phyloP scores from a whole-genome alignment of 768 basidiomycete genomes.

The Hericium rajendrae region DNA sequence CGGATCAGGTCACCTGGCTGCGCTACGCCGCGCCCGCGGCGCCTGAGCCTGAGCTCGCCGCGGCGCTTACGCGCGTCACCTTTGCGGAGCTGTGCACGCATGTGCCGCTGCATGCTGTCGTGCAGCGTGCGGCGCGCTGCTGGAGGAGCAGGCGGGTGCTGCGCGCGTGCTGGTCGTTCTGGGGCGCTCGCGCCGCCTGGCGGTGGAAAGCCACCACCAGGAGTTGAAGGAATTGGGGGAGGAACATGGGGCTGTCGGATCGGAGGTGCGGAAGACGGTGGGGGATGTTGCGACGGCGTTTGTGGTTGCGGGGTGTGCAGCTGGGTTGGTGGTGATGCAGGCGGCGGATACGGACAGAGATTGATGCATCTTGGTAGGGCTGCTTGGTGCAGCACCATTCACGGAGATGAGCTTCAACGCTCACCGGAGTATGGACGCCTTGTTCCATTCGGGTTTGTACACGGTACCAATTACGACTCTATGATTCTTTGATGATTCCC shows the following conservation, averaged over 20 bases:
- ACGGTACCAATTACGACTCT: too few relatives aligned
- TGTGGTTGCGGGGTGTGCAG: conserved; percentile 48
- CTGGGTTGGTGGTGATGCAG: conserved; percentile 63
- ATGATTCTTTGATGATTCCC: too few relatives aligned
- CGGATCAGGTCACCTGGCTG: conserved; percentile 71
- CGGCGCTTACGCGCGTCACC: conserved; percentile 45
- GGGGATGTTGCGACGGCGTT: conserved; percentile 80
- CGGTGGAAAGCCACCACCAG: conserved; percentile 57
- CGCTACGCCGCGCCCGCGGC: conserved; percentile 36
- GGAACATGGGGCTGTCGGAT: conserved; percentile 42
- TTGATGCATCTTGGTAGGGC: background rate
- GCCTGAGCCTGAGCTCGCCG: conserved; percentile 7
- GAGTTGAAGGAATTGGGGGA: conserved; percentile 62
- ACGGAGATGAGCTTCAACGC: too few relatives aligned
- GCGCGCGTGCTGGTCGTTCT: conserved; percentile 49
- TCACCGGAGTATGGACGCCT: too few relatives aligned
- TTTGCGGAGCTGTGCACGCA: conserved; percentile 53
- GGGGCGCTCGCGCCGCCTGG: conserved; percentile 69
- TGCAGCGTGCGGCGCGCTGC: conserved; percentile 31
- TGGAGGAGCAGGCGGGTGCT: conserved; percentile 6
- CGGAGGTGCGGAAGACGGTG: conserved; percentile 71
- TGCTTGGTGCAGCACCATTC: too few relatives aligned
- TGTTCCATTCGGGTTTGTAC: too few relatives aligned
- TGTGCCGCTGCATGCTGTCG: conserved; percentile 45
- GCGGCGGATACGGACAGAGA: conserved; percentile 19